These are phyloP conservation scores for Botrytis squamosa DNA, from an alignment of 2,329 filamentous ascomycete genomes.

Conservation along the genomic window DNA sequence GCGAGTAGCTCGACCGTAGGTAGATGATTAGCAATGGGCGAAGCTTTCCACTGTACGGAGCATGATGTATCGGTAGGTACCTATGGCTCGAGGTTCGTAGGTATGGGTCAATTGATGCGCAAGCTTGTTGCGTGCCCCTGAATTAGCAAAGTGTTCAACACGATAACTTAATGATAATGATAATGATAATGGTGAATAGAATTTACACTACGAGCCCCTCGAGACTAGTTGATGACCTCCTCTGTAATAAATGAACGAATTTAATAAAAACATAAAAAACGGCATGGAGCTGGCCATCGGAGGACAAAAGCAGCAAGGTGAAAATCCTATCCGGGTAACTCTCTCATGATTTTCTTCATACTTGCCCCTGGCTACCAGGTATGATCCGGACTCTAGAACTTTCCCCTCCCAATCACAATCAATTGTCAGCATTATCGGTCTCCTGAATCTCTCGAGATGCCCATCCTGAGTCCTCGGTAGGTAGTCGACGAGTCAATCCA, in stretches of 20 bases:
- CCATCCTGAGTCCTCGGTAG: neutral
- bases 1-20: neutral
- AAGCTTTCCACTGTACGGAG: neutral
- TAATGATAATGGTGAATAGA: too few relatives aligned
- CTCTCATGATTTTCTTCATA: neutral
- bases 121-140: conserved; percentile 3
- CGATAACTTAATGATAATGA: too few relatives aligned
- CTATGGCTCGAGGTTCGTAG: neutral
- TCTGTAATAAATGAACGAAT: neutral
- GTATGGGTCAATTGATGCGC: neutral
- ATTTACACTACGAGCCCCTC: too few relatives aligned
- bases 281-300: neutral
- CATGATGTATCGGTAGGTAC: neutral
- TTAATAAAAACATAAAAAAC: neutral
- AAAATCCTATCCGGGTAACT: neutral
- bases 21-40: neutral
- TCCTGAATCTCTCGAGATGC: neutral
- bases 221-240: too few relatives aligned
- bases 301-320: neutral
- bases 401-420: conserved; percentile 13
- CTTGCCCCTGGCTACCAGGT: neutral
- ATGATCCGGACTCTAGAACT: conserved; percentile 1
- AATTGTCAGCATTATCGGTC: neutral
- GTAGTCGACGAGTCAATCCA: neutral
- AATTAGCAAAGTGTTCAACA: neutral